These are phyloP conservation scores for Fagus sylvatica DNA, from an alignment of 306 rosid species.

Conservation along the genomic window DNA sequence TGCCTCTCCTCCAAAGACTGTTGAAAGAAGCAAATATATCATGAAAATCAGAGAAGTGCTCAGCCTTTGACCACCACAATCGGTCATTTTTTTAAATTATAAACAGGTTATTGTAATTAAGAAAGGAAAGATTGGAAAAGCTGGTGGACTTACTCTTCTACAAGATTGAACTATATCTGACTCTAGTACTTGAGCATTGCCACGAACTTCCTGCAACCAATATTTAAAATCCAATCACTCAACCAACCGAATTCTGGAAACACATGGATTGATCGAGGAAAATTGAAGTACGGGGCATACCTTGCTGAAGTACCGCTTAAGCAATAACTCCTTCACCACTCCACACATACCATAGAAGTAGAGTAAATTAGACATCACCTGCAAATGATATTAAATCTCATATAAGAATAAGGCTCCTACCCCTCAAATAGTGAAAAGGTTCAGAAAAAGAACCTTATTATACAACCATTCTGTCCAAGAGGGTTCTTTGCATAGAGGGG, in stretches of 20 bases:
- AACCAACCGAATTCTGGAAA: slow-evolving; percentile 16
- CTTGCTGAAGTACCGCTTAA: slow-evolving; percentile 94
- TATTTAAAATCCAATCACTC: slow-evolving; percentile 22
- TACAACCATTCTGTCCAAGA: slow-evolving; percentile 95
- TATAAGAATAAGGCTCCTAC: slow-evolving; percentile 9
- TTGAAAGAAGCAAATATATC: slow-evolving; percentile 22
- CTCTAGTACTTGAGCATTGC: slow-evolving; percentile 62
- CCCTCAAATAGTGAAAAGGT: slow-evolving; percentile 16
- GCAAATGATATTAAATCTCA: slow-evolving; percentile 26
- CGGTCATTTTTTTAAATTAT: slow-evolving; percentile 1
- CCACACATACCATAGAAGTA: slow-evolving; percentile 97
- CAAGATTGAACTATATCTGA: slow-evolving; percentile 82
- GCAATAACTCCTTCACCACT: slow-evolving; percentile 77
- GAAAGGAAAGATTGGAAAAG: background rate
- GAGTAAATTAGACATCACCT: slow-evolving; percentile 83
- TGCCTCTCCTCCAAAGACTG: slow-evolving; percentile 88
- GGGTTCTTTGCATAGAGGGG: slow-evolving; percentile 87
- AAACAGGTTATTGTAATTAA: slow-evolving; percentile 2
- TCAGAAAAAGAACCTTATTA: slow-evolving; percentile 68
- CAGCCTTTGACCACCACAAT: slow-evolving; percentile 18
- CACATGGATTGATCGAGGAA: slow-evolving; percentile 14
- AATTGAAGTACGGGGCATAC: slow-evolving; percentile 39
- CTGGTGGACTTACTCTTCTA: slow-evolving; percentile 71
- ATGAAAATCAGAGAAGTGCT: slow-evolving; percentile 28
- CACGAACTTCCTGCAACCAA: slow-evolving; percentile 74